phyloP scores from a whole-genome alignment of 2,329 filamentous ascomycete species.

The Colletotrichum truncatum region DNA sequence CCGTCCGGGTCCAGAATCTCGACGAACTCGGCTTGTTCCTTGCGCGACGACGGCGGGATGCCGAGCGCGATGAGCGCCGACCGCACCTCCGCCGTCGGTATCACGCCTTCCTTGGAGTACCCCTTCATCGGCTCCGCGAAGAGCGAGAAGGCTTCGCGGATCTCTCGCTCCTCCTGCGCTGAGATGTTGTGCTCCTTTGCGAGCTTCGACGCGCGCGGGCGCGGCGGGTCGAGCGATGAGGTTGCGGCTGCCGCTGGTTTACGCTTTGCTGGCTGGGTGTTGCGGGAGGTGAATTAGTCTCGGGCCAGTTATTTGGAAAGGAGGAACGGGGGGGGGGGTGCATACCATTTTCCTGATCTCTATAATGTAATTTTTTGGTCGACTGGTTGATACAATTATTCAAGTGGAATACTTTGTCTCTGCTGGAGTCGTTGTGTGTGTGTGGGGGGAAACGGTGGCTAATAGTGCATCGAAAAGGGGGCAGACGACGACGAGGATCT shows the following conservation, averaged over 20 bases:
- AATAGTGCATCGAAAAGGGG: neutral
- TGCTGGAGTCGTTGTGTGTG: neutral
- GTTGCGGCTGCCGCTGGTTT: slow-evolving; percentile 46
- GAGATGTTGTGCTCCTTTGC: slow-evolving; percentile 91
- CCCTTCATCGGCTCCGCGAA: slow-evolving; percentile 78
- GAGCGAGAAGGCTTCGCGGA: slow-evolving; percentile 87
- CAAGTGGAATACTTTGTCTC: too few species aligned
- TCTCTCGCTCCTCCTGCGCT: slow-evolving; percentile 86
- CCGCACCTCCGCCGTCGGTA: slow-evolving; percentile 73
- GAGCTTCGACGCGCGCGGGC: slow-evolving; percentile 80
- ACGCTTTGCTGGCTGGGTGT: slow-evolving; percentile 64
- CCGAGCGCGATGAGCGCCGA: slow-evolving; percentile 84
- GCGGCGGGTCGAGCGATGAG: slow-evolving; percentile 38
- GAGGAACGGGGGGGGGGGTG: neutral
- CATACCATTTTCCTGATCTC: neutral
- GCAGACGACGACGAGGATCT: neutral
- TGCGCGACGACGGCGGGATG: slow-evolving; percentile 68
- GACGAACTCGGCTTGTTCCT: slow-evolving; percentile 80
- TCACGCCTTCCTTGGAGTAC: slow-evolving; percentile 69
- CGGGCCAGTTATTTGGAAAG: neutral
- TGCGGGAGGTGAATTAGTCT: too few species aligned
- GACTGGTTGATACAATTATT: too few species aligned
- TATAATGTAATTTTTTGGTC: neutral
- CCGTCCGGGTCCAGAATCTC: slow-evolving; percentile 84
- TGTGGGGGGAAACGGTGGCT: neutral